These are phyloP conservation scores for Spatholobus suberectus DNA, from an alignment of 306 rosid species.

Conservation along the genomic window DNA sequence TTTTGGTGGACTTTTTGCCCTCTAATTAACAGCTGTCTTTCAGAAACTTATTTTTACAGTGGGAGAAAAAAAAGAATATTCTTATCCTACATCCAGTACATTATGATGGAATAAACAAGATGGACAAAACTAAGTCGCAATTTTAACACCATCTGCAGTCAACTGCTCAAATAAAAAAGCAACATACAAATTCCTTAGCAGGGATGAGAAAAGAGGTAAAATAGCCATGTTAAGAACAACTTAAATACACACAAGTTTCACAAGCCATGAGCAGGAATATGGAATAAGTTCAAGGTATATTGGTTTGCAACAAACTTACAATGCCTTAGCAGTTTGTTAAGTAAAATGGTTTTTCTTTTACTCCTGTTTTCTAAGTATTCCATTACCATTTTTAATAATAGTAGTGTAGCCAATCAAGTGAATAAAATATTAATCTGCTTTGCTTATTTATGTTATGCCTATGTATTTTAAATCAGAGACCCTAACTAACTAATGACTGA, in stretches of 20 bases:
- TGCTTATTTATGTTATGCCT: background rate
- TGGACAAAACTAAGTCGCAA: constrained; percentile 2
- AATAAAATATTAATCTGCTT: constrained; percentile 1
- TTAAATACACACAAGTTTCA: background rate
- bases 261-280: constrained; percentile 10
- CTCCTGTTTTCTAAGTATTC: background rate
- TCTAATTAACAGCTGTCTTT: constrained; percentile 1
- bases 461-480: constrained; percentile 8
- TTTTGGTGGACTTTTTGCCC: background rate
- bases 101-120: background rate
- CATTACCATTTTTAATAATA: background rate
- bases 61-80: background rate
- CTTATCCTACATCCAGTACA: background rate
- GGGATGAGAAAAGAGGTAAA: background rate
- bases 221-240: constrained; percentile 8
- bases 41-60: constrained; percentile 2
- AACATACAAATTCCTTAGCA: background rate
- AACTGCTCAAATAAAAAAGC: constrained; percentile 24
- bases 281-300: background rate
- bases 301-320: background rate
- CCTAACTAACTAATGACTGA: background rate
- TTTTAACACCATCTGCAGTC: background rate
- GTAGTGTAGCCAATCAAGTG: background rate
- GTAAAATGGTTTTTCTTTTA: background rate
- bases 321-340: background rate